Evolutionary conservation across 768 basidiomycete genomes (phyloP).

Genomic region (Hemileccinum rubropunctum): DNA sequence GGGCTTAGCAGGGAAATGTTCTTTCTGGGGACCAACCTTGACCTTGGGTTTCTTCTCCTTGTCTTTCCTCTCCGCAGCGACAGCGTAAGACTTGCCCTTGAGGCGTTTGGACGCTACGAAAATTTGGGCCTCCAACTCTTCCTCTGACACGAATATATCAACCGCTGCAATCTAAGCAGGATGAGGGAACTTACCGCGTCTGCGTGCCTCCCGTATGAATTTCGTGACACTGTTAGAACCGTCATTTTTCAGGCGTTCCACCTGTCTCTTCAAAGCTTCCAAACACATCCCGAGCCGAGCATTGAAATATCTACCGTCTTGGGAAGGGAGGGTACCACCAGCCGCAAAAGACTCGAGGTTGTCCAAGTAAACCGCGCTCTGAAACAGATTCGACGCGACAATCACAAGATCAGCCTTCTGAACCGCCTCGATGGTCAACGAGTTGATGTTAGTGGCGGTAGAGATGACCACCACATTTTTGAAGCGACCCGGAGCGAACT

Average conservation of each 20-base stretch:
- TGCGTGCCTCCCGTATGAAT: constrained; percentile 60
- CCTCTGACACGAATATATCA: constrained; percentile 35
- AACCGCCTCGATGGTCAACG: constrained; percentile 67
- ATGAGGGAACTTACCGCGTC: constrained; percentile 46
- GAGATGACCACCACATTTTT: constrained; percentile 60
- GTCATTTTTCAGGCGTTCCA: constrained; percentile 62
- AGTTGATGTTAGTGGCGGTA: constrained; percentile 68
- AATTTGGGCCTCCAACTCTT: constrained; percentile 48
- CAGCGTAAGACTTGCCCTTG: constrained; percentile 72
- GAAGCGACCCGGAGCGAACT: constrained; percentile 58
- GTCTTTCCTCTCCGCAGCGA: constrained; percentile 44
- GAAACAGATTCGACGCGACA: constrained; percentile 84
- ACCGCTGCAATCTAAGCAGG: not conserved
- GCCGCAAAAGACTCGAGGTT: constrained; percentile 72
- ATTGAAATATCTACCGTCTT: constrained; percentile 87
- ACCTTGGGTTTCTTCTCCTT: constrained; percentile 21
- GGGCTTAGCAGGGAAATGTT: constrained; percentile 27
- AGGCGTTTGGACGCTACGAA: constrained; percentile 59
- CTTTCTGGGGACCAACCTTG: constrained; percentile 13
- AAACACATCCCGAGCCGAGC: constrained; percentile 69
- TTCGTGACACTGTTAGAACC: constrained; percentile 61
- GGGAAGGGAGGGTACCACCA: constrained; percentile 64
- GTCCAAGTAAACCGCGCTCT: constrained; percentile 70
- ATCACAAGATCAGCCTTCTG: constrained; percentile 84
- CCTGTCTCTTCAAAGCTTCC: constrained; percentile 57